Evolutionary conservation across 1,284 basidiomycete genomes (phyloP).

Genomic region (Leccinum variabile): DNA sequence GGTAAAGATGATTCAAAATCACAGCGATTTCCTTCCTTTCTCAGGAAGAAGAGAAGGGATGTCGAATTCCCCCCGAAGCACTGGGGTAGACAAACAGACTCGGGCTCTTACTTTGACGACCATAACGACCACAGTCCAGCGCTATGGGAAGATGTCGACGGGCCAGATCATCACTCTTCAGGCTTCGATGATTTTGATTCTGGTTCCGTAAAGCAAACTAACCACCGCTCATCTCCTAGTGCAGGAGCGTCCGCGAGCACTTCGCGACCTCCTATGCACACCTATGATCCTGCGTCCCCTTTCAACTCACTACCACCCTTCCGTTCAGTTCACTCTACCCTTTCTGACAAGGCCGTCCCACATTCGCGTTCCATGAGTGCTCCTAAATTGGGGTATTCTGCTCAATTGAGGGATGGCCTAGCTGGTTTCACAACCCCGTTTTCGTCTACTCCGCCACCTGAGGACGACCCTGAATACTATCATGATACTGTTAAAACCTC

Average conservation of each 20-base stretch:
- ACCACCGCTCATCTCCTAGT: constrained; percentile 25
- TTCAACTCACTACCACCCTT: constrained; percentile 39
- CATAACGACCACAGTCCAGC: constrained; percentile 22
- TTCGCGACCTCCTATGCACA: constrained; percentile 19
- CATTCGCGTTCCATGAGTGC: constrained; percentile 44
- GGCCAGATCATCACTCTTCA: constrained; percentile 13
- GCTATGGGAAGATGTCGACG: constrained; percentile 16
- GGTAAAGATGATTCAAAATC: constrained; percentile 40
- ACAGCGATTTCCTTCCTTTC: constrained; percentile 39
- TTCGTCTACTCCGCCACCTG: constrained; percentile 24
- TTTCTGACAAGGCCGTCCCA: constrained; percentile 29
- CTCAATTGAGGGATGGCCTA: constrained; percentile 4
- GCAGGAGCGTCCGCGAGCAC: constrained; percentile 15
- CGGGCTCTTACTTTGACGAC: constrained; percentile 52
- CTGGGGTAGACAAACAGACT: constrained; percentile 55
- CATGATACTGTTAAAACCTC: constrained; percentile 11
- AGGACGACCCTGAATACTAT: constrained; percentile 18
- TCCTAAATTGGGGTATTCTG: constrained; percentile 16
- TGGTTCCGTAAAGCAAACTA: constrained; percentile 33
- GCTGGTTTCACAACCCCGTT: constrained; percentile 30
- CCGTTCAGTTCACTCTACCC: constrained; percentile 21
- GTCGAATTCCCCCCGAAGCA: constrained; percentile 58
- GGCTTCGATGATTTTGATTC: constrained; percentile 33
- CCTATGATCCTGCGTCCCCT: constrained; percentile 34
- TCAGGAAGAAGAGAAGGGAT: constrained; percentile 53